These are phyloP conservation scores for Linanthus parryae DNA, from an alignment of 148 eudicot species.

Conservation along the genomic window DNA sequence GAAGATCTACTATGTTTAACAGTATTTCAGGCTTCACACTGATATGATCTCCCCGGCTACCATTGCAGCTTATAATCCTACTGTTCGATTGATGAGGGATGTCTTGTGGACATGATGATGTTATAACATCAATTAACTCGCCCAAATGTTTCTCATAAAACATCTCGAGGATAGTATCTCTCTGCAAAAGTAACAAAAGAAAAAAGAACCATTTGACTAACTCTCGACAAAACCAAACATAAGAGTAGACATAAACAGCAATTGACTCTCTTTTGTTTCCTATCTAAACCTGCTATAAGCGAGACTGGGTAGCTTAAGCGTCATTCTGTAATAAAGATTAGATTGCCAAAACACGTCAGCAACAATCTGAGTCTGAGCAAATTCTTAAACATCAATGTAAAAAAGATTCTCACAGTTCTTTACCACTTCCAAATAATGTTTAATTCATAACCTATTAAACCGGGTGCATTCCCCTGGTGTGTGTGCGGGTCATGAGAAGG, in stretches of 20 bases:
- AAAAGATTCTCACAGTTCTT: no score
- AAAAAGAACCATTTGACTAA: not conserved
- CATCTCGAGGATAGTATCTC: constrained; percentile 68
- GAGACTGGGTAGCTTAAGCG: not conserved
- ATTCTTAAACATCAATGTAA: no score
- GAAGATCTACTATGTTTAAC: constrained; percentile 68
- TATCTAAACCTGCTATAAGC: not conserved
- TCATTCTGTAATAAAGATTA: not conserved
- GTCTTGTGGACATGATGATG: constrained; percentile 54
- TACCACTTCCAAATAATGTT: no score
- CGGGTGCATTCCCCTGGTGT: no score
- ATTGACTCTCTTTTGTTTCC: no score
- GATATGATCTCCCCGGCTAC: constrained; percentile 24
- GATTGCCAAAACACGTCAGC: not conserved
- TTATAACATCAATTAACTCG: constrained; percentile 76
- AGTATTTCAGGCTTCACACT: constrained; percentile 78
- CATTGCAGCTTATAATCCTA: constrained; percentile 25
- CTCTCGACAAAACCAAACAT: not conserved
- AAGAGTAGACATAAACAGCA: not conserved
- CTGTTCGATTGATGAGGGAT: constrained; percentile 20
- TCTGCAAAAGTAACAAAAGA: constrained; percentile 58
- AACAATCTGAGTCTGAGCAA: no score
- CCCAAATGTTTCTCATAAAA: constrained; percentile 91
- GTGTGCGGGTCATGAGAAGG: no score
- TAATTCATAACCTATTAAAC: no score